These are phyloP conservation scores for Leavenworthia alabamica DNA, from an alignment of 345 rosid species.

Conservation along the genomic window DNA sequence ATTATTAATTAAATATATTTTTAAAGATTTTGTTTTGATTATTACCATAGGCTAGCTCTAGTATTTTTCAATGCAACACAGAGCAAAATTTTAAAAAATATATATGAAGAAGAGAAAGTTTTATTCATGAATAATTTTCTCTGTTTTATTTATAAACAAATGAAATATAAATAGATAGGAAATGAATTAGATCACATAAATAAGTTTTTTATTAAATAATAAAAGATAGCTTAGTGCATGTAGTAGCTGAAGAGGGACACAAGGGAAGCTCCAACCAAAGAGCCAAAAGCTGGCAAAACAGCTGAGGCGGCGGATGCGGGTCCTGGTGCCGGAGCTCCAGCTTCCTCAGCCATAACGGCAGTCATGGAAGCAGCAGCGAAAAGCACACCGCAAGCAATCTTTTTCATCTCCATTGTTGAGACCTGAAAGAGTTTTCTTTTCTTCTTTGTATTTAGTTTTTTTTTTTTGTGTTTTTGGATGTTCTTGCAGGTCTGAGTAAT, in stretches of 20 bases:
- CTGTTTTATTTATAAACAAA: conserved; percentile 26
- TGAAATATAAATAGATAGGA: conserved; percentile 8
- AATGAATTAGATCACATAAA: conserved; percentile 20
- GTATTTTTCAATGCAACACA: no score
- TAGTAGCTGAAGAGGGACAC: conserved; percentile 32
- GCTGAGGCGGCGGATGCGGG: conserved; percentile 23
- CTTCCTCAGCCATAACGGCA: conserved; percentile 44
- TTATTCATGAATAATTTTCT: conserved; percentile 14
- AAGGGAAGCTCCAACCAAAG: conserved; percentile 39
- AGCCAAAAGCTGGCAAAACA: conserved; percentile 43
- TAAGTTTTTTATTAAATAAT: conserved; percentile 15
- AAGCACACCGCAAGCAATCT: conserved; percentile 44
- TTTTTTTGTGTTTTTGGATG: conserved; percentile 6
- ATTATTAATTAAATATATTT: no score
- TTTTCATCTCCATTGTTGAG: conserved; percentile 63
- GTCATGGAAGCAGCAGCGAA: conserved; percentile 49
- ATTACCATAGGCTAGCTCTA: no score
- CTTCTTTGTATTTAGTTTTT: no score
- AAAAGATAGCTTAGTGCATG: conserved; percentile 28
- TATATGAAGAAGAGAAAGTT: background rate
- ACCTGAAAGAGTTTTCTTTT: conserved; percentile 29
- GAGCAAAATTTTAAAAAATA: no score
- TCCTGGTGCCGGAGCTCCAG: conserved; percentile 38
- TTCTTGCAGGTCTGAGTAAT: conserved; percentile 35
- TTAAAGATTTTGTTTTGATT: no score